Conservation (phyloP, 495 filamentous ascomycete species). For the Diplogelasinospora grovesii region DNA sequence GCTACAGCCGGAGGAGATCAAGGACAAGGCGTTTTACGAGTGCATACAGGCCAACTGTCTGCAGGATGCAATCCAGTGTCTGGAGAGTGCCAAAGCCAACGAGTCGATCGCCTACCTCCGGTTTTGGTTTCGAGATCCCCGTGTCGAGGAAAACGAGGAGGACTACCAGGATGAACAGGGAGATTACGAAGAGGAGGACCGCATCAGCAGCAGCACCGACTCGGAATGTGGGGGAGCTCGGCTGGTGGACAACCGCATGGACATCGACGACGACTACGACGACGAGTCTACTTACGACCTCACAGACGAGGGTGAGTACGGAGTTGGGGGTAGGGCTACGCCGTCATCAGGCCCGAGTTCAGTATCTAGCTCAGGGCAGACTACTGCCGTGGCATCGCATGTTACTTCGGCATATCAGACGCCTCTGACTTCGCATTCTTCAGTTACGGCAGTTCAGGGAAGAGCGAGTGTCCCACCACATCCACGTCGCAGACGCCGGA, state of each 20-base stretch:
- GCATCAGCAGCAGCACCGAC: constrained; percentile 7
- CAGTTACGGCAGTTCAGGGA: background rate
- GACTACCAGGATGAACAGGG: constrained; percentile 24
- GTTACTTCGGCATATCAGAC: background rate
- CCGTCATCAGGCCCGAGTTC: background rate
- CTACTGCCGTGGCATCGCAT: too few relatives aligned
- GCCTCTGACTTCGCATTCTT: constrained; percentile 4
- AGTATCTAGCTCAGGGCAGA: background rate
- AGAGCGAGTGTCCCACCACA: too few relatives aligned
- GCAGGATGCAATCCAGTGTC: constrained; percentile 63
- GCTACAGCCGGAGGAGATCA: constrained; percentile 55
- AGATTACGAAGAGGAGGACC: constrained; percentile 15
- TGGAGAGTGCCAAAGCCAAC: constrained; percentile 86
- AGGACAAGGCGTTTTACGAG: constrained; percentile 71
- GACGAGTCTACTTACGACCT: constrained; percentile 3
- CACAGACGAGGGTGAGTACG: background rate
- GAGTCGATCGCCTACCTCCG: constrained; percentile 89
- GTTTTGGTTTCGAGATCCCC: constrained; percentile 80
- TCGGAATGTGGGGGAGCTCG: constrained; percentile 17
- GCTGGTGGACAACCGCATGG: constrained; percentile 20
- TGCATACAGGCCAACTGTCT: constrained; percentile 74
- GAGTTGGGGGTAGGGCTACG: background rate
- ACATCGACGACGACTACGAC: constrained; percentile 28
- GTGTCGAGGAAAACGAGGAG: constrained; percentile 31
- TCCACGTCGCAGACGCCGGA: background rate